phyloP scores from a whole-genome alignment of 202 grass and related monocot genomes.

The Dendrocalamus latiflorus region DNA sequence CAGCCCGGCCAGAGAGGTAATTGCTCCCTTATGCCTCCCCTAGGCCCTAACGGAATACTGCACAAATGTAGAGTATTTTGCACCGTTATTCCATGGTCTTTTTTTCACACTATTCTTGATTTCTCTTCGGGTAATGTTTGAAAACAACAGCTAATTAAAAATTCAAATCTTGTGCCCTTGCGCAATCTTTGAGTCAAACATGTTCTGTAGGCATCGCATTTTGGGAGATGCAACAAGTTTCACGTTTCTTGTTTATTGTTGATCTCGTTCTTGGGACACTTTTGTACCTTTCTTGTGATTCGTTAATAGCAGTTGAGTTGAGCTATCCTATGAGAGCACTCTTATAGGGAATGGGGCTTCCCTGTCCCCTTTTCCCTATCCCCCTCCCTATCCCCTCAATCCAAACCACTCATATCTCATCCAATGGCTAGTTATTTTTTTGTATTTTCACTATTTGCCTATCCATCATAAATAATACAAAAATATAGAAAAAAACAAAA shows the following conservation, averaged over 20 bases:
- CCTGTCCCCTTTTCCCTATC: too few relatives aligned
- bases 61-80: too few relatives aligned
- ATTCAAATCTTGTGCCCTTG: neutral
- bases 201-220: neutral
- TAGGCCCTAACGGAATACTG: neutral
- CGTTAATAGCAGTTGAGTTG: neutral
- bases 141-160: neutral
- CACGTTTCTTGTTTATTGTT: neutral
- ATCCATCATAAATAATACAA: too few relatives aligned
- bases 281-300: slow-evolving; percentile 37
- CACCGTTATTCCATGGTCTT: too few relatives aligned
- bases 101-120: neutral
- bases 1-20: slow-evolving; percentile 17
- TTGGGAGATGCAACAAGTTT: neutral
- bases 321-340: neutral
- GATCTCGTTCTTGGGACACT: neutral
- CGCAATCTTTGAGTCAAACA: neutral
- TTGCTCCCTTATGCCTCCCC: neutral
- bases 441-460: too few relatives aligned
- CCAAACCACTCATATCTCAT: too few relatives aligned
- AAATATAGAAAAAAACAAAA: too few relatives aligned
- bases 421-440: too few relatives aligned
- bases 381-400: too few relatives aligned
- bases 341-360: too few relatives aligned
- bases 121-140: neutral